These are phyloP conservation scores for Chaetomium cochliodes DNA, from an alignment of 495 filamentous ascomycete species.

Conservation along the genomic window DNA sequence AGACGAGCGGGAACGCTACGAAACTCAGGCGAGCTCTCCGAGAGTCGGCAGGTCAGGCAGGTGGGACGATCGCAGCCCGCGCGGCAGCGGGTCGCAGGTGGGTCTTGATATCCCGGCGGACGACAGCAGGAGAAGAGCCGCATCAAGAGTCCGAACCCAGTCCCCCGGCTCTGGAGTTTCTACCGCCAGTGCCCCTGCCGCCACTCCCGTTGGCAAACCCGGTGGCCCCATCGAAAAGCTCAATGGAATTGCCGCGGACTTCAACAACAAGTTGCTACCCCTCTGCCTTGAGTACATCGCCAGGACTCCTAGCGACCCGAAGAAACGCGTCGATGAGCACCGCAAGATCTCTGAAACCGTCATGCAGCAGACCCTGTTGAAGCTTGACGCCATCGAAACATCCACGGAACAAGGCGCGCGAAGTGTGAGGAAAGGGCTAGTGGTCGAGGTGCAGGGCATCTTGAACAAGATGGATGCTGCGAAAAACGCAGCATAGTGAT, in stretches of 20 bases:
- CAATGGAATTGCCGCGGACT: conserved; percentile 63
- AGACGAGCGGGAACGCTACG: conserved; percentile 24
- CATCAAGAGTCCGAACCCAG: conserved; percentile 33
- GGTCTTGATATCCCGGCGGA: conserved; percentile 33
- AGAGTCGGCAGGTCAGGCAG: conserved; percentile 29
- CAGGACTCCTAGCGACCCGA: conserved; percentile 65
- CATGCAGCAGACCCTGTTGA: conserved; percentile 77
- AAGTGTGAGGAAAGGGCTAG: conserved; percentile 67
- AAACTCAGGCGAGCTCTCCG: conserved; percentile 24
- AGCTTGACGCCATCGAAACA: conserved; percentile 79
- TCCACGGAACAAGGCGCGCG: conserved; percentile 64
- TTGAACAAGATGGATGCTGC: conserved; percentile 62
- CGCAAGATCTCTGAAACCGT: conserved; percentile 80
- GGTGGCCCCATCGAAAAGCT: conserved; percentile 66
- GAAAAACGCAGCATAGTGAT: conserved; percentile 11
- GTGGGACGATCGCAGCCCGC: conserved; percentile 37
- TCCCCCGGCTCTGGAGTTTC: conserved; percentile 29
- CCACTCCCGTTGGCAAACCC: conserved; percentile 35
- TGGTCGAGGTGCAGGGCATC: conserved; percentile 67
- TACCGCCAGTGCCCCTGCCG: conserved; percentile 27
- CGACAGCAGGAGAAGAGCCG: conserved; percentile 24
- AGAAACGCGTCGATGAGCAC: conserved; percentile 73
- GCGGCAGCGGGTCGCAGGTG: conserved; percentile 40
- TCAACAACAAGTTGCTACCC: conserved; percentile 65
- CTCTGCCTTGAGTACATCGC: conserved; percentile 62